A percentile compares a stretch with the other conserved stretches of the same genome.
Evolutionary conservation across 805 yeast genomes (phyloP).

Genomic region (Grigorovia jiainica): DNA sequence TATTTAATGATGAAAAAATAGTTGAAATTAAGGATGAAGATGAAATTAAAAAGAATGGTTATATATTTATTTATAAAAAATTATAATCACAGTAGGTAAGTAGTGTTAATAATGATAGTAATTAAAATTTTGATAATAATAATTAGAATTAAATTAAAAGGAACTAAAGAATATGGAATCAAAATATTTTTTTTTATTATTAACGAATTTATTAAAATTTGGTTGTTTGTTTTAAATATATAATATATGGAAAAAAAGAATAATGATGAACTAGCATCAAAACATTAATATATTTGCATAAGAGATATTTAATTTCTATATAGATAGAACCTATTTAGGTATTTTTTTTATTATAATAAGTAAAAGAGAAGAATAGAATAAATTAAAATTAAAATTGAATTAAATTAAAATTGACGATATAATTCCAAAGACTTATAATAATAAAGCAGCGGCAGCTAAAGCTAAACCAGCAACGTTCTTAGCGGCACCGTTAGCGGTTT

Average conservation of each 20-base stretch:
- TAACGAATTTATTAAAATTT: too few relatives aligned
- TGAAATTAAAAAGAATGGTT: constrained; percentile 41
- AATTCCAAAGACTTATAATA: constrained; percentile 6
- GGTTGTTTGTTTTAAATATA: too few relatives aligned
- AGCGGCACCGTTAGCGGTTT: constrained; percentile 5
- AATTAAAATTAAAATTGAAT: background rate
- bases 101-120: too few relatives aligned
- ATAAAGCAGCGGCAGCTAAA: constrained; percentile 10
- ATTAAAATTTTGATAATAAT: too few relatives aligned
- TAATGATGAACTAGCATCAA: background rate
- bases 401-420: background rate
- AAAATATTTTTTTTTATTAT: too few relatives aligned
- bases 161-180: too few relatives aligned
- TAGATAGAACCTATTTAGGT: background rate
- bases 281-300: background rate
- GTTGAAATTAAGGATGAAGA: constrained; percentile 39
- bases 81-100: background rate
- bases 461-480: constrained; percentile 3
- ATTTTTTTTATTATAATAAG: too few relatives aligned
- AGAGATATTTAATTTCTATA: background rate
- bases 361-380: too few relatives aligned
- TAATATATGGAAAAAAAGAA: too few relatives aligned
- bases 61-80: constrained; percentile 32
- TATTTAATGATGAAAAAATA: constrained; percentile 86
- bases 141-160: too few relatives aligned